phyloP scores from a whole-genome alignment of 208 protist species.

The Sergeia podlipaevii region DNA sequence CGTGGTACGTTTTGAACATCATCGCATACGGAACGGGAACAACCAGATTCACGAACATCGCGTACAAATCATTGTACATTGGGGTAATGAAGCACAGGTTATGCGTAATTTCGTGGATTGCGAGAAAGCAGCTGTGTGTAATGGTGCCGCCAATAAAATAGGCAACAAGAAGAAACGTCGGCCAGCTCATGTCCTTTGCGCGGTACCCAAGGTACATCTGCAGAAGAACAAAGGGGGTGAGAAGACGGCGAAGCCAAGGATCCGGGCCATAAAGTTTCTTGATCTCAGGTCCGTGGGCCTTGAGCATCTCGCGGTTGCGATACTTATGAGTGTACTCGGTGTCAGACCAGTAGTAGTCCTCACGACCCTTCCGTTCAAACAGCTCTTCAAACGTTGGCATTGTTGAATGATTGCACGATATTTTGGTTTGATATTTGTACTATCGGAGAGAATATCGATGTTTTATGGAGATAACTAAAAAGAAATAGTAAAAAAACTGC shows the following conservation, averaged over 20 bases:
- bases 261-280: slow-evolving; percentile 73
- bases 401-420: no score
- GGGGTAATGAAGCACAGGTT: slow-evolving; percentile 75
- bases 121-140: slow-evolving; percentile 81
- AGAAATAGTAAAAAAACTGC: no score
- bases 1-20: slow-evolving; percentile 93
- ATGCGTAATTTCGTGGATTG: slow-evolving; percentile 92
- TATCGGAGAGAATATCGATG: no score
- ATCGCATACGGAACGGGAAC: slow-evolving; percentile 87
- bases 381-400: slow-evolving; percentile 19
- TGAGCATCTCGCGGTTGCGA: slow-evolving; percentile 72
- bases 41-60: slow-evolving; percentile 84
- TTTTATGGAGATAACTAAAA: no score
- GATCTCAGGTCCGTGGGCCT: slow-evolving; percentile 73
- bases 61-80: slow-evolving; percentile 77
- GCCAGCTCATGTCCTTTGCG: slow-evolving; percentile 66
- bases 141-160: slow-evolving; percentile 86
- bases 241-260: slow-evolving; percentile 35
- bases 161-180: slow-evolving; percentile 44
- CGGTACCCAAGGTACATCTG: slow-evolving; percentile 63
- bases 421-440: no score
- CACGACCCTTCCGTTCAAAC: slow-evolving; percentile 24
- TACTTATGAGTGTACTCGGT: slow-evolving; percentile 58
- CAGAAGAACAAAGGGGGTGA: slow-evolving; percentile 48
- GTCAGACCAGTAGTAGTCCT: slow-evolving; percentile 76